Evolutionary conservation across 2,329 filamentous ascomycete genomes (phyloP), one percentile per base, ranked within the genome.

Genomic region (Colletotrichum neosansevieriae): DNA sequence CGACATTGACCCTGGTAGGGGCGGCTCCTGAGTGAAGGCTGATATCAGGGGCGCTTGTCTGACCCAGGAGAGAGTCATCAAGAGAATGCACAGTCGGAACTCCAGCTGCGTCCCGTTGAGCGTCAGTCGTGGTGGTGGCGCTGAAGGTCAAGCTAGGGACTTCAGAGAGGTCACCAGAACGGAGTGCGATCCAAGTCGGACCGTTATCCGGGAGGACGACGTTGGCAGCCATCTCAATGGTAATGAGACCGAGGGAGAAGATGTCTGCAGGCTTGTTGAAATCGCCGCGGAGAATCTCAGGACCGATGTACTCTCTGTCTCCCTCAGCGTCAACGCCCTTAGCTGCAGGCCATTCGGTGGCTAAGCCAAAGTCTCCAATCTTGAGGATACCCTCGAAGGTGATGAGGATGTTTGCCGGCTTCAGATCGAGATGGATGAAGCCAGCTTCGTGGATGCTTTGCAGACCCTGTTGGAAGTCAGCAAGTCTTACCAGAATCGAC

Each of bases 261-360:
- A 99, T 88, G 79, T 99, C 96, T 40, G 94, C 92, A 42, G 95
- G 92, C 78, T 95, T 96, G 80, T 97, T 94, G 73, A 92, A 96
- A 71, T 90, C 88, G 47, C 94, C 95, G 75, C 89, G 89, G 19
- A 99, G 88, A 70, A 97, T 94, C 79, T 99, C 96, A 0, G 94
- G 94, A 1, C 93, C 95, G 76, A 99, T 95, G 77, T 99, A 99
- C 77, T 97, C 93, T 57, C 96, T 92, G 77, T 99, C 96, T 36
- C 96, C 96, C 81, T 99, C 96, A 47, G 93, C 92, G 72, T 98
- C 94, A 69, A 96, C 91, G 63, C 90, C 89, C 62, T 88, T 85
- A 53, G 90, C 87, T 15, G 91, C 92, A 13, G 94, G 93, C 89
- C 92, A 95, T 11, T 84, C 79, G 45, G 92, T 90, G 29, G 96